phyloP scores from a whole-genome alignment of 106 monocot species.

The Dendrobium catenatum region DNA sequence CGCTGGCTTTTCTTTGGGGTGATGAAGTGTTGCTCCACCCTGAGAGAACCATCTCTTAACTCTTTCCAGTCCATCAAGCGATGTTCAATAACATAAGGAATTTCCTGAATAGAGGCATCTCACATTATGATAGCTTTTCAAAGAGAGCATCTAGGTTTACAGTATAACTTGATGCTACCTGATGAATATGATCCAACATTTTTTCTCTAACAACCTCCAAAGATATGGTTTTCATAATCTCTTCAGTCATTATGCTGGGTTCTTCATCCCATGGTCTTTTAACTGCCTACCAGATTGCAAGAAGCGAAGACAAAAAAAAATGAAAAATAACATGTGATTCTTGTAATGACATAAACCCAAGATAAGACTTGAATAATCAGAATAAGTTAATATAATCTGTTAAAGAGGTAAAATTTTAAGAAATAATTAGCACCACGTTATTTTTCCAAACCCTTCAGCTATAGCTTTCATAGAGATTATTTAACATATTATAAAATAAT shows the following conservation, averaged over 20 bases:
- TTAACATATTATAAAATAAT: too few species aligned
- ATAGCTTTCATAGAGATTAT: too few species aligned
- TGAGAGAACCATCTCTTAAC: slow-evolving; percentile 84
- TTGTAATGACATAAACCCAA: background rate
- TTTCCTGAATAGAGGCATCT: slow-evolving; percentile 47
- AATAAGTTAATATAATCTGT: background rate
- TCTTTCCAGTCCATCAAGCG: slow-evolving; percentile 95
- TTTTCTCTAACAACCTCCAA: slow-evolving; percentile 95
- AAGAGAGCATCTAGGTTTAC: background rate
- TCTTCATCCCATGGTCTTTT: slow-evolving; percentile 98
- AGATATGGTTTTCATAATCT: slow-evolving; percentile 83
- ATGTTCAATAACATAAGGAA: slow-evolving; percentile 96
- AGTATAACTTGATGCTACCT: slow-evolving; percentile 39
- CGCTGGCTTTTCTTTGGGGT: slow-evolving; percentile 75
- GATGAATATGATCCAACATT: slow-evolving; percentile 91
- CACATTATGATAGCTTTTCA: background rate
- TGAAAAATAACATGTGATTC: background rate
- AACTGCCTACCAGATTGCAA: slow-evolving; percentile 45
- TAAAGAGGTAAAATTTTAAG: too few species aligned
- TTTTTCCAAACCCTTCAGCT: too few species aligned
- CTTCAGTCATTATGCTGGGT: slow-evolving; percentile 61
- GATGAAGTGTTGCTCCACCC: slow-evolving; percentile 95
- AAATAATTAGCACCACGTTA: too few species aligned
- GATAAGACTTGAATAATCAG: background rate
- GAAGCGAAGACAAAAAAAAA: background rate